A percentile compares a stretch with the other conserved stretches of the same genome.
Evolutionary conservation across 306 rosid genomes (phyloP).

Genomic region (Spatholobus suberectus): DNA sequence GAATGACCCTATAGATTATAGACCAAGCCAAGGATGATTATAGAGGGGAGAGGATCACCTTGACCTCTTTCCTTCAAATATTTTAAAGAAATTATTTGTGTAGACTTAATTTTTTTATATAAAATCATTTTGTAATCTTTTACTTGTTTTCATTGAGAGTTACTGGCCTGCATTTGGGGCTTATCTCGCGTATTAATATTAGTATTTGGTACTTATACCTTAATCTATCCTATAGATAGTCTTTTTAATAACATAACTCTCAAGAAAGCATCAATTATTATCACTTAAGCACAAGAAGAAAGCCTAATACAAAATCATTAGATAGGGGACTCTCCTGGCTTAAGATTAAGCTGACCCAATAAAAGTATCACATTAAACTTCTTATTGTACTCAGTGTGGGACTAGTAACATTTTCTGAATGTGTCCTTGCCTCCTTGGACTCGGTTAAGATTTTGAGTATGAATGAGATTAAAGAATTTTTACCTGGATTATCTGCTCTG

Average conservation of each 20-base stretch:
- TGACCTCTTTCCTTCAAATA: neutral
- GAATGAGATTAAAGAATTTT: neutral
- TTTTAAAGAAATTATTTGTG: neutral
- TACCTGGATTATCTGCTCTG: conserved; percentile 88
- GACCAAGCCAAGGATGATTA: neutral
- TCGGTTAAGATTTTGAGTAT: neutral
- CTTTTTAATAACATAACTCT: no score
- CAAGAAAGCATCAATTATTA: no score
- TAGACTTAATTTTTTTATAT: neutral
- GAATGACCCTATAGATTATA: neutral
- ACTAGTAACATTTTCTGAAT: neutral
- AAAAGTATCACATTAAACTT: neutral
- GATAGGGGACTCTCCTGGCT: no score
- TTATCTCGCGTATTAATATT: no score
- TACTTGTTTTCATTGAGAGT: neutral
- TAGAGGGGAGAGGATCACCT: neutral
- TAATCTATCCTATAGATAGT: no score
- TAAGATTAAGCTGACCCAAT: no score
- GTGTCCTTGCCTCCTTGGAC: neutral
- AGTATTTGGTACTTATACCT: no score
- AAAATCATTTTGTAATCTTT: neutral
- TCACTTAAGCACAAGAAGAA: no score
- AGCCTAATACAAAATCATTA: no score
- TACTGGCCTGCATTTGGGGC: neutral
- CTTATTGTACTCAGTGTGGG: neutral